A percentile compares a stretch with the other conserved stretches of the same genome.
Evolutionary conservation across 1,284 basidiomycete species (phyloP).

Genomic region (Sparassis latifolia): DNA sequence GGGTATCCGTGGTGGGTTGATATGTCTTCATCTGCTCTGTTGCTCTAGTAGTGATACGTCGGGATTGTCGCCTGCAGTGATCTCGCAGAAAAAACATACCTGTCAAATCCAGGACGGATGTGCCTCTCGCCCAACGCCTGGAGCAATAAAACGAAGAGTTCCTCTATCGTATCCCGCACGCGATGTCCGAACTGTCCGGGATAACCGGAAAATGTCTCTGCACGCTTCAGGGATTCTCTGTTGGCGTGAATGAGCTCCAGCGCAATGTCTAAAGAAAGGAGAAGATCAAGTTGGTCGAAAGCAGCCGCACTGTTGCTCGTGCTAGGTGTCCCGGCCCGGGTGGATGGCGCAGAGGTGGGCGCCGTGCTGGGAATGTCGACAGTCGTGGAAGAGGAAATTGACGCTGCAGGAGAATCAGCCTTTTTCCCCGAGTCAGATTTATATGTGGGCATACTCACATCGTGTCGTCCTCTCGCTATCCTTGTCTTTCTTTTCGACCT

Average conservation of each 20-base stretch:
- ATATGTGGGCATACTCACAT: slow-evolving; percentile 7
- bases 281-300: slow-evolving; percentile 71
- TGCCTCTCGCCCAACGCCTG: slow-evolving; percentile 77
- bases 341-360: slow-evolving; percentile 14
- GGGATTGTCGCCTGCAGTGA: no score
- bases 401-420: slow-evolving; percentile 9
- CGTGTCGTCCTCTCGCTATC: slow-evolving; percentile 18
- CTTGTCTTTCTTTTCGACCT: slow-evolving; percentile 19
- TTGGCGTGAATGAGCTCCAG: slow-evolving; percentile 90
- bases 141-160: slow-evolving; percentile 83
- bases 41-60: slow-evolving; percentile 42
- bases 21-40: slow-evolving; percentile 84
- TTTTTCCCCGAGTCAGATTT: not conserved
- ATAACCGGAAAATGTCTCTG: slow-evolving; percentile 85
- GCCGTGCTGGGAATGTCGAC: slow-evolving; percentile 9
- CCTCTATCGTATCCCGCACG: slow-evolving; percentile 87
- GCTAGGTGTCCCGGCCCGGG: slow-evolving; percentile 15
- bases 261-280: slow-evolving; percentile 88
- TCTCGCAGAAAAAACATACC: slow-evolving; percentile 38
- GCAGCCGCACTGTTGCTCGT: slow-evolving; percentile 17
- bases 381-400: slow-evolving; percentile 15
- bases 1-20: slow-evolving; percentile 74
- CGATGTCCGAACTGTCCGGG: slow-evolving; percentile 78
- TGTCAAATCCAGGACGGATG: slow-evolving; percentile 77
- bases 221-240: slow-evolving; percentile 85